These are phyloP conservation scores for Trichophyton schoenleinii DNA, from an alignment of 2,329 filamentous ascomycete species.

Conservation along the genomic window DNA sequence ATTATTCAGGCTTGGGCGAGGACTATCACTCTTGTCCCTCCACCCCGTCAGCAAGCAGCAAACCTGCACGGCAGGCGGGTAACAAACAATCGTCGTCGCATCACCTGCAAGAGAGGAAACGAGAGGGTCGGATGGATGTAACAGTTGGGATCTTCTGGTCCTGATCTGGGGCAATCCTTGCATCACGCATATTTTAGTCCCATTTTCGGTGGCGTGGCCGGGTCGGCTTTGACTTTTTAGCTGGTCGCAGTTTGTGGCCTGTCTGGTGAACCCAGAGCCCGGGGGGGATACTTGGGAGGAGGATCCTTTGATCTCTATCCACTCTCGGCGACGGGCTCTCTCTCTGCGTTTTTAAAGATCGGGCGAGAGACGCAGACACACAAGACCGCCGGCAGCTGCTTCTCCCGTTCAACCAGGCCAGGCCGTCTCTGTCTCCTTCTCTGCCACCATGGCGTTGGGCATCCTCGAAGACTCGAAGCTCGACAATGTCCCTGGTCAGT, in stretches of 20 bases:
- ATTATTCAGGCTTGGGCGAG: neutral
- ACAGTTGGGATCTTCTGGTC: neutral
- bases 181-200: neutral
- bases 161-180: neutral
- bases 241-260: no score
- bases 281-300: no score
- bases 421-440: neutral
- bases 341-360: no score
- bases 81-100: neutral
- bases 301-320: no score
- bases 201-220: neutral
- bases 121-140: neutral
- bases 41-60: neutral
- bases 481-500: conserved; percentile 61
- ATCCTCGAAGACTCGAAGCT: conserved; percentile 56
- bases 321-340: no score
- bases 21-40: no score
- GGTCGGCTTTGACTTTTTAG: neutral
- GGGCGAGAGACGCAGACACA: no score
- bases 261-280: no score
- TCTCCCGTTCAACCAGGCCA: no score
- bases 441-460: conserved; percentile 52
- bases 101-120: neutral
- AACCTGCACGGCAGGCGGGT: neutral
- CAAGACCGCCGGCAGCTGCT: no score